Base-by-base conservation (phyloP, 768 basidiomycete genomes). In the Tephrocybe sp. region DNA sequence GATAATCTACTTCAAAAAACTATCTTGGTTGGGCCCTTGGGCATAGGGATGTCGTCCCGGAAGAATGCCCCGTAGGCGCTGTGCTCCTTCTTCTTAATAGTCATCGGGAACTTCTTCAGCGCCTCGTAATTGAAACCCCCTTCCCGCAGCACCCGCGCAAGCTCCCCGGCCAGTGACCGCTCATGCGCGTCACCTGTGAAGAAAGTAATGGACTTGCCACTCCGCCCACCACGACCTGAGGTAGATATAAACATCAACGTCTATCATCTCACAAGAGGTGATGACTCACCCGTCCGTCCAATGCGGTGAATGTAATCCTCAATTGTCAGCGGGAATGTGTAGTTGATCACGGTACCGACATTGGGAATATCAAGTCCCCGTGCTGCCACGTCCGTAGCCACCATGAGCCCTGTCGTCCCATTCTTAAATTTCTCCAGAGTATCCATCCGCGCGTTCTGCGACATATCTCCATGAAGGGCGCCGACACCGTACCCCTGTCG, bases 311-410 rank as follows among this genome's bases (percentile, higher is more conserved):
- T 80, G 61, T 88, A 95, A 71, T 92, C 87, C 71, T 97, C 96
- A 42, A 98, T 87, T 2, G 94, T 98, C 62, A 99, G 74, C 35
- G 96, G 96, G 72, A 95, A 98, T n/a, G 91, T 95, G 62, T 97
- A 96, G 71, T 98, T 97, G 66, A 98, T 83, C 41, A 99, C 97
- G 20, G 87, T 80, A 20, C 84, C 89, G 26, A 99, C 97, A 63
- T 96, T 87, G 2, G 97, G 95, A 61, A 99, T 98, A 73, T 99
- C 97, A 56, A 99, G 73, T 8, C 97, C 97, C 47, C 97, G 83
- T 40, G 97, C 94, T 5, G 97, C 97, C 8, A 99, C 97, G 65
- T 99, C 97, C 19, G 92, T 99, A 8, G 97, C 97, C 45, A 99
- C 96, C 55, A 98, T 75, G 22, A 98, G 64, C 36, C 85, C 82